phyloP scores from a whole-genome alignment of 2,329 filamentous ascomycete genomes.

The Stenocarpella maydis region DNA sequence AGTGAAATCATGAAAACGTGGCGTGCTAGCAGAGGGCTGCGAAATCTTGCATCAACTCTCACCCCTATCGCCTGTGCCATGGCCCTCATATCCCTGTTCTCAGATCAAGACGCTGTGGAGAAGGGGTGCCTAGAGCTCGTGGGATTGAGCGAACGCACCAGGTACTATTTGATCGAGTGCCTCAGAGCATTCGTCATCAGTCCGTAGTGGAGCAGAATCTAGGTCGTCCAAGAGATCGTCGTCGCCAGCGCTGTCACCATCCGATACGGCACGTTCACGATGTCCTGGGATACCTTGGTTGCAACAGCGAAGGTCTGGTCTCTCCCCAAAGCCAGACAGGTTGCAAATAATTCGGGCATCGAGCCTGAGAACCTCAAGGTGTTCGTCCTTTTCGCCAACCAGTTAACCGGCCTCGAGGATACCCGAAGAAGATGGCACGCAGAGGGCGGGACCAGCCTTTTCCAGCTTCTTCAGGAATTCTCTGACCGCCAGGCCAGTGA shows the following conservation, averaged over 20 bases:
- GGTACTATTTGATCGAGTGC: conserved; percentile 18
- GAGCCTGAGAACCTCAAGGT: conserved; percentile 27
- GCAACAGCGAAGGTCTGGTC: background rate
- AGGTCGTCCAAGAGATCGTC: conserved; percentile 25
- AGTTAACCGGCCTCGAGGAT: background rate
- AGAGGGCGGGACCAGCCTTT: background rate
- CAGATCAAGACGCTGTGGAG: background rate
- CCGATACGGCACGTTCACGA: conserved; percentile 2
- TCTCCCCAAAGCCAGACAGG: background rate
- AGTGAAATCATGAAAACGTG: background rate
- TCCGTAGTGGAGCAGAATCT: conserved; percentile 30
- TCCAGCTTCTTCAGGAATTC: conserved; percentile 21
- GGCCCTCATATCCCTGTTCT: conserved; percentile 3
- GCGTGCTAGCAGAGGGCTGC: background rate
- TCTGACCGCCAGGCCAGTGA: conserved; percentile 22
- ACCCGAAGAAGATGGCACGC: conserved; percentile 11
- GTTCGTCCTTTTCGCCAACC: background rate
- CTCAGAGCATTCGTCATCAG: background rate
- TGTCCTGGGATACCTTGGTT: background rate
- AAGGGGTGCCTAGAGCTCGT: background rate
- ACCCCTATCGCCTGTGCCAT: background rate
- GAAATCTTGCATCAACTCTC: background rate
- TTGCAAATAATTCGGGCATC: background rate
- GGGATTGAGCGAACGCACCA: background rate
- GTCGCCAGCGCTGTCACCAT: background rate